phyloP scores from a whole-genome alignment of 306 rosid genomes.

The Medicago lupulina region DNA sequence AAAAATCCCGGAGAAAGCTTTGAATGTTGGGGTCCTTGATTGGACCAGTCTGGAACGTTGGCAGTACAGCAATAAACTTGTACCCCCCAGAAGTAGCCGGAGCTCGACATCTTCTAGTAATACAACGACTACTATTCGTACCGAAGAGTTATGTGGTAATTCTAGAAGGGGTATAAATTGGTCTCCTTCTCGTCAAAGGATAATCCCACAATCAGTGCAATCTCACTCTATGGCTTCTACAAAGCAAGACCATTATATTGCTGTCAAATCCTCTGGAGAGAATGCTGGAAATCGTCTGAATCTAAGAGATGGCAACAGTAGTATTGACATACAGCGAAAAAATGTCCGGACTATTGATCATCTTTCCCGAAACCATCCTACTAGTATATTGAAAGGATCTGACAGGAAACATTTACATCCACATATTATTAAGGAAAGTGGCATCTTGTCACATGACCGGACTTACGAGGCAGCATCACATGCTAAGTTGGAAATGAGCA shows the following conservation, averaged over 20 bases:
- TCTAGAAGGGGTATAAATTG: conserved; percentile 55
- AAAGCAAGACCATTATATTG: conserved; percentile 44
- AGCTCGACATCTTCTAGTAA: conserved; percentile 59
- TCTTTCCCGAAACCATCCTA: conserved; percentile 46
- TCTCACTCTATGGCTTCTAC: conserved; percentile 56
- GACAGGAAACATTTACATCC: conserved; percentile 44
- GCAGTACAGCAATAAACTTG: conserved; percentile 59
- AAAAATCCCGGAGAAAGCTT: conserved; percentile 65
- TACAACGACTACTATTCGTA: conserved; percentile 59
- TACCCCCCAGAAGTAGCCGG: conserved; percentile 51
- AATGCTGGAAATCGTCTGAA: conserved; percentile 48
- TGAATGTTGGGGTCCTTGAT: conserved; percentile 95
- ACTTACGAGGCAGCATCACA: conserved; percentile 46
- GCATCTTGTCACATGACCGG: conserved; percentile 36
- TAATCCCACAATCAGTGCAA: conserved; percentile 57
- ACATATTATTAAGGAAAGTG: conserved; percentile 46
- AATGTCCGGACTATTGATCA: conserved; percentile 45
- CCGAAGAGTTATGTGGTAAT: conserved; percentile 58
- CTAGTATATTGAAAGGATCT: conserved; percentile 44
- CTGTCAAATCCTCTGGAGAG: conserved; percentile 48
- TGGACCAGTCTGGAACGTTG: conserved; percentile 88
- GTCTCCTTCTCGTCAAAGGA: conserved; percentile 63
- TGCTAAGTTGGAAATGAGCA: conserved; percentile 34
- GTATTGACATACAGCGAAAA: conserved; percentile 47
- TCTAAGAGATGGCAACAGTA: conserved; percentile 37